Evolutionary conservation across 345 rosid genomes (phyloP), one percentile per base, ranked within the genome.

Genomic region (Heritiera littoralis): DNA sequence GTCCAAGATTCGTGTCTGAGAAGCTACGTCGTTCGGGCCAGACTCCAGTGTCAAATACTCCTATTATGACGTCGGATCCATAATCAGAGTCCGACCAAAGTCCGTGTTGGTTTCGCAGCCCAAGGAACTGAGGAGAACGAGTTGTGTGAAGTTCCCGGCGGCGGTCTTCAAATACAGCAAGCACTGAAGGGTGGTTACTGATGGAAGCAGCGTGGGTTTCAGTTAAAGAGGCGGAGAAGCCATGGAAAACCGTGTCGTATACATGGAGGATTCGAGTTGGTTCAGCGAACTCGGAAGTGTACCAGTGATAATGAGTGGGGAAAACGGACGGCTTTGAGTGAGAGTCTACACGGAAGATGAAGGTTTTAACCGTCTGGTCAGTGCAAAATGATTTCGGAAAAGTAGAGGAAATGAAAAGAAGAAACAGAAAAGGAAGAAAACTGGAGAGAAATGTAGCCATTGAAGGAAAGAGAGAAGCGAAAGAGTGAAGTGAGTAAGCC

Each of bases 241-340:
- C 97, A 63, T 94, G 95, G 90, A 95, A 95, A 81, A 95, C 97
- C 51, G 94, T 90, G 89, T 93, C 94, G 83, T 94, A 95, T 1
- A 85, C 80, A 74, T 95, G 98, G 73, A 91, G 90, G 81, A 95
- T 94, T 20, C 81, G 88, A 41, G 85, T 81, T 5, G 91, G 83
- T 8, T 84, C 81, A 17, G 91, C 82, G 86, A 92, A 90, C 86
- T 92, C 94, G 65, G 94, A 82, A 64, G 86, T 68, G 86, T 94
- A 94, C 99, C 98, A 96, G 83, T 92, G 90, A 83, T 84, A 87
- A 81, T 91, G 97, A 0, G 97, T 86, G 35, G 94, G 93, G 89
- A 92, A 96, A 70, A 93, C 55, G 75, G 97, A 89, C 3, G 97
- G 97, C 82, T 91, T 96, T 15, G 93, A 87, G 48, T 83, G 74